phyloP scores from a whole-genome alignment of 1,284 basidiomycete genomes.

The Sparassis latifolia region DNA sequence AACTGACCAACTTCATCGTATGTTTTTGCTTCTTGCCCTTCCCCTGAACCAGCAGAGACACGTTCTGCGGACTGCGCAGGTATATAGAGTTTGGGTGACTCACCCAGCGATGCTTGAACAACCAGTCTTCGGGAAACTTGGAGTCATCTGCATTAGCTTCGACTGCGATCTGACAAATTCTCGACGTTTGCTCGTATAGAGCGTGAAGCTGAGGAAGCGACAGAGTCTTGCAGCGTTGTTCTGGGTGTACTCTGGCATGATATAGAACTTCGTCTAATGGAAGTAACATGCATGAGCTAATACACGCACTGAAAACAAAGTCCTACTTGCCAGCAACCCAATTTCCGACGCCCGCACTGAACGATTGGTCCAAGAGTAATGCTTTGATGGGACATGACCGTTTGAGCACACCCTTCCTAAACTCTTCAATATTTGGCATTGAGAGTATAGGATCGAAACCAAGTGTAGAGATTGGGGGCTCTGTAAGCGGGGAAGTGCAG shows the following conservation, averaged over 20 bases:
- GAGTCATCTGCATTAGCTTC: constrained; percentile 67
- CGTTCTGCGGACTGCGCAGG: neutral
- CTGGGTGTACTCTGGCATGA: constrained; percentile 73
- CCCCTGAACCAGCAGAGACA: constrained; percentile 4
- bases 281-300: neutral
- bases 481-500: constrained; percentile 47
- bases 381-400: constrained; percentile 73
- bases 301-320: neutral
- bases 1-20: constrained; percentile 4
- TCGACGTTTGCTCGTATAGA: constrained; percentile 50
- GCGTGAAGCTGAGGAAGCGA: constrained; percentile 41
- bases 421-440: constrained; percentile 61
- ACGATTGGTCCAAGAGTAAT: constrained; percentile 75
- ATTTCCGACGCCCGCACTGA: constrained; percentile 80
- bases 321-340: constrained; percentile 64
- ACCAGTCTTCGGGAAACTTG: constrained; percentile 67
- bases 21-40: constrained; percentile 43
- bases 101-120: constrained; percentile 71
- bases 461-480: constrained; percentile 64
- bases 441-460: constrained; percentile 77
- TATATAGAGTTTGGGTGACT: constrained; percentile 4
- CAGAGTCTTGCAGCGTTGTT: constrained; percentile 60
- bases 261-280: constrained; percentile 70
- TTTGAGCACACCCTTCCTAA: constrained; percentile 43
- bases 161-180: constrained; percentile 63